phyloP scores from a whole-genome alignment of 495 filamentous ascomycete genomes.

The Corynascus novoguineensis region DNA sequence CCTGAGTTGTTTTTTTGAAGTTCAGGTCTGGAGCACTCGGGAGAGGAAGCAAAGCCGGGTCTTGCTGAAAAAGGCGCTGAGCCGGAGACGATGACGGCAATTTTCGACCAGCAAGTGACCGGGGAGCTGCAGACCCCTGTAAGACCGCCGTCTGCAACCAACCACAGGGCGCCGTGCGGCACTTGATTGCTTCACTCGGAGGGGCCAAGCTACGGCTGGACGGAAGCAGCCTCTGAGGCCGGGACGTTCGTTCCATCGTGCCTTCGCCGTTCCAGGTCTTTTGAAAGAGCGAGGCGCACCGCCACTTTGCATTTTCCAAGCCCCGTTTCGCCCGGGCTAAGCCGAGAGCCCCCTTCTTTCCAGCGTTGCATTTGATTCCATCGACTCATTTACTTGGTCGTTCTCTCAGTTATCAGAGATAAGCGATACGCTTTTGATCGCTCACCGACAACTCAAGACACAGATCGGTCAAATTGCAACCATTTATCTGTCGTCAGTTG shows the following conservation, averaged over 20 bases:
- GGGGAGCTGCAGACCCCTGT: slow-evolving; percentile 11
- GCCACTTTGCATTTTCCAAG: background rate
- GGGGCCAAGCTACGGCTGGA: slow-evolving; percentile 20
- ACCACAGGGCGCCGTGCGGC: slow-evolving; percentile 16
- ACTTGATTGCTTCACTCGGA: slow-evolving; percentile 2
- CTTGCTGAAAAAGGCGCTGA: slow-evolving; percentile 13
- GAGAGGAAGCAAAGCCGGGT: background rate
- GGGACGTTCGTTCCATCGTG: background rate
- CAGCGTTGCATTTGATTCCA: background rate
- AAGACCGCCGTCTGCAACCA: slow-evolving; percentile 9
- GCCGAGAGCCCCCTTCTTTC: background rate
- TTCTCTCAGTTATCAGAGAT: too few species aligned
- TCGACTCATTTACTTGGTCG: background rate
- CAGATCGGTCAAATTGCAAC: too few species aligned
- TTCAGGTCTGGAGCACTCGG: background rate
- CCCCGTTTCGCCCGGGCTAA: slow-evolving; percentile 1
- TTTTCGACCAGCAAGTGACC: slow-evolving; percentile 12
- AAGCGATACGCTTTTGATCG: too few species aligned
- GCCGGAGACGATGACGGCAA: slow-evolving; percentile 22
- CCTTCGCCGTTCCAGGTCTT: too few species aligned
- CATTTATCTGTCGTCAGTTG: too few species aligned
- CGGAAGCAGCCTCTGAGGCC: slow-evolving; percentile 14
- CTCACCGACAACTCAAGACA: too few species aligned
- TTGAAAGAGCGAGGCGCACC: background rate
- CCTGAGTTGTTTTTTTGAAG: background rate